phyloP scores from a whole-genome alignment of 805 yeast genomes.

The Nakazawaea ishiwadae region DNA sequence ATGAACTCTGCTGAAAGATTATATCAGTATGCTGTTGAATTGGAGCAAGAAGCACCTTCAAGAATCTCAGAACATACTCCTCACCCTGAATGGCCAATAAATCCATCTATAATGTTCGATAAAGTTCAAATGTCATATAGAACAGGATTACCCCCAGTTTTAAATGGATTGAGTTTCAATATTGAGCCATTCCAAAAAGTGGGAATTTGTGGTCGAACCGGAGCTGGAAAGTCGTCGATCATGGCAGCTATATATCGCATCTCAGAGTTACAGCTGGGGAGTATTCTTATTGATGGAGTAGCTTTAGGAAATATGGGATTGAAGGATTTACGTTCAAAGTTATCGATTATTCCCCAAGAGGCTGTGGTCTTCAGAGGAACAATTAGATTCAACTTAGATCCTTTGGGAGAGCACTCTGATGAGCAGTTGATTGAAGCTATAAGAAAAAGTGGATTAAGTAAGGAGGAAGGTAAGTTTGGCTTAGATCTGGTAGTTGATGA shows the following conservation, averaged over 20 bases:
- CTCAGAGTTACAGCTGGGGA: background rate
- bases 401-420: background rate
- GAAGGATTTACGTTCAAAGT: background rate
- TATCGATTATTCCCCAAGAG: background rate
- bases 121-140: background rate
- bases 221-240: background rate
- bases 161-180: too few relatives aligned
- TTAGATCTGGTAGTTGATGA: slow-evolving; percentile 48
- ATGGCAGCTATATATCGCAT: background rate
- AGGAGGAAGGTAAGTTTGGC: slow-evolving; percentile 22
- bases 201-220: background rate
- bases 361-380: background rate
- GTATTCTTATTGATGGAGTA: background rate
- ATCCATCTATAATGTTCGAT: background rate
- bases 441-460: slow-evolving; percentile 14
- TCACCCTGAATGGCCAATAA: background rate
- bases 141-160: background rate
- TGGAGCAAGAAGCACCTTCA: background rate
- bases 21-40: background rate
- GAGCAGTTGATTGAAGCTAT: background rate
- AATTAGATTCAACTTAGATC: background rate
- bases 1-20: background rate
- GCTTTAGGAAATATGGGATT: background rate
- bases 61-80: background rate
- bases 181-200: background rate